phyloP scores from a whole-genome alignment of 192 early-diverging fungal genomes.

The Dissophora globulifera region DNA sequence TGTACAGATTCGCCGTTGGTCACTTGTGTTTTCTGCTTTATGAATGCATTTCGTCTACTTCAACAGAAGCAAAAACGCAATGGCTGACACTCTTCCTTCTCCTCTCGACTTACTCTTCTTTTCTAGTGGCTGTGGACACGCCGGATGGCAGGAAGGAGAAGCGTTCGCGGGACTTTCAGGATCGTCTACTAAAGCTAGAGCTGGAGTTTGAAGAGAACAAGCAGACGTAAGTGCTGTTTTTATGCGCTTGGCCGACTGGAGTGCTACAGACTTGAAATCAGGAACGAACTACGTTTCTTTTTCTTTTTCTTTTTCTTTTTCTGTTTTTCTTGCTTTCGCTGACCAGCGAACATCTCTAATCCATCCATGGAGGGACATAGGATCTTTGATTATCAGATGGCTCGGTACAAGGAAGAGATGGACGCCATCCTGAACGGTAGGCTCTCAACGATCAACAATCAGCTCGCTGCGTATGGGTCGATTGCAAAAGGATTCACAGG shows the following conservation, averaged over 20 bases:
- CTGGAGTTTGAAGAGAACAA: slow-evolving; percentile 70
- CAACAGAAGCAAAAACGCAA: too few relatives aligned
- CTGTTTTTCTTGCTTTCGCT: too few relatives aligned
- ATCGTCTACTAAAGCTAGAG: slow-evolving; percentile 66
- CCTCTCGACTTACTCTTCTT: too few relatives aligned
- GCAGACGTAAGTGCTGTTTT: slow-evolving; percentile 64
- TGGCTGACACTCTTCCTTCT: neutral
- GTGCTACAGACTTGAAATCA: too few relatives aligned
- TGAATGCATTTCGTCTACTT: too few relatives aligned
- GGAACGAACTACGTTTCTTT: too few relatives aligned
- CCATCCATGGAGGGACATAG: slow-evolving; percentile 34
- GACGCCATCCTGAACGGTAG: slow-evolving; percentile 48
- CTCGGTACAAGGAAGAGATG: slow-evolving; percentile 55
- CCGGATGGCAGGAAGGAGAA: slow-evolving; percentile 65
- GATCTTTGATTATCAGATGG: slow-evolving; percentile 52
- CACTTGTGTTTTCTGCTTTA: neutral
- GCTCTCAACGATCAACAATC: too few relatives aligned
- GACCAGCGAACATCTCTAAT: too few relatives aligned
- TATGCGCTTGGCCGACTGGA: neutral
- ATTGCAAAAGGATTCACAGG: too few relatives aligned
- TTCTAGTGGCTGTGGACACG: slow-evolving; percentile 26
- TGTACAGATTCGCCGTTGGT: neutral
- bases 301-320: slow-evolving; percentile 4
- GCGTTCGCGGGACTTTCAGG: slow-evolving; percentile 62
- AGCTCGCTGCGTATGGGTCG: too few relatives aligned